A percentile compares a stretch with the other conserved stretches of the same genome.
phyloP scores from a whole-genome alignment of 345 rosid genomes.

The Arabis hirsuta region DNA sequence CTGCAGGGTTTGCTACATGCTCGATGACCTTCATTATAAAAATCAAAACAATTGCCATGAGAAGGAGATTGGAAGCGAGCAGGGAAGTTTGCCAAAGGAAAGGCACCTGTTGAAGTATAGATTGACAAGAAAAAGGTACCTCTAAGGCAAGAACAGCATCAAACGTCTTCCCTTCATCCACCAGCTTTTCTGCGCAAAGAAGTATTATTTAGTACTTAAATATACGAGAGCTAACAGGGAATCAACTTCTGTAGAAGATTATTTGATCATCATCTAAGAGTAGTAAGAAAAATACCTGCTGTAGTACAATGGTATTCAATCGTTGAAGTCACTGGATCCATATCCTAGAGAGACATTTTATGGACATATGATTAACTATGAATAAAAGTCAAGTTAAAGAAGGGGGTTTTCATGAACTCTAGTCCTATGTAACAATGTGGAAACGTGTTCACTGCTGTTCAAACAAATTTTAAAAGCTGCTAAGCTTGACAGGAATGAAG shows the following conservation, averaged over 20 bases:
- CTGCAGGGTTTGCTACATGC: slow-evolving; percentile 91
- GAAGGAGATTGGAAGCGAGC: slow-evolving; percentile 14
- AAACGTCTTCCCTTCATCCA: slow-evolving; percentile 75
- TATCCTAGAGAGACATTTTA: slow-evolving; percentile 54
- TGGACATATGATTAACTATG: slow-evolving; percentile 11
- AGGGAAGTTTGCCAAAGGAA: neutral
- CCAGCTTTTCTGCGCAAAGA: slow-evolving; percentile 69
- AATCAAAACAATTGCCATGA: slow-evolving; percentile 26
- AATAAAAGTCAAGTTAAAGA: slow-evolving; percentile 6
- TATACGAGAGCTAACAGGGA: neutral
- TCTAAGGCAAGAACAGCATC: slow-evolving; percentile 89
- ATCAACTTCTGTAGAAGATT: slow-evolving; percentile 12
- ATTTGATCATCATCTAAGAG: slow-evolving; percentile 20
- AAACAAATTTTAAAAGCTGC: neutral
- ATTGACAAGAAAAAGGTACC: slow-evolving; percentile 47
- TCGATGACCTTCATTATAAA: slow-evolving; percentile 70
- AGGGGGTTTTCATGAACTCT: neutral
- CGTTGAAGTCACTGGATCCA: slow-evolving; percentile 75
- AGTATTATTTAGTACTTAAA: slow-evolving; percentile 1
- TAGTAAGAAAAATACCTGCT: slow-evolving; percentile 62
- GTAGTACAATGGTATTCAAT: slow-evolving; percentile 83
- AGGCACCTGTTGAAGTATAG: slow-evolving; percentile 1
- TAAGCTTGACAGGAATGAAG: neutral
- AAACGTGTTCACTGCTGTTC: neutral
- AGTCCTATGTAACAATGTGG: neutral